Evolutionary conservation across 305 asterid species (phyloP).

Genomic region (Fraxinus albicans): DNA sequence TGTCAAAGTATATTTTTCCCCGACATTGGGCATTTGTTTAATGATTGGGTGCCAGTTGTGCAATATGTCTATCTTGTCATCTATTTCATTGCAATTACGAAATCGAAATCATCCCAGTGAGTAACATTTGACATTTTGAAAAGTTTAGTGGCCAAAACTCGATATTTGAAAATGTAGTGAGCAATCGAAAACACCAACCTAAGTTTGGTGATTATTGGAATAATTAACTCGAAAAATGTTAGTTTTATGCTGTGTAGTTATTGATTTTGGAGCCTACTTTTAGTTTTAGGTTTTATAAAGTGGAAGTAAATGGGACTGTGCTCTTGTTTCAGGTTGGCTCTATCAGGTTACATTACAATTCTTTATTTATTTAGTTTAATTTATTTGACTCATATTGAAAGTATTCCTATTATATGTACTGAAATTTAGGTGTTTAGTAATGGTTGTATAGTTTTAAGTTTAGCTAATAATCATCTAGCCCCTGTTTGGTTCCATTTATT

Average conservation of each 20-base stretch:
- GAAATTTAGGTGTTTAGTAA: background rate
- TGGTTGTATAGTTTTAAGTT: background rate
- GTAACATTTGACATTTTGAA: too few relatives aligned
- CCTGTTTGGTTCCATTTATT: too few relatives aligned
- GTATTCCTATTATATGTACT: background rate
- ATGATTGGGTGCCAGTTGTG: too few relatives aligned
- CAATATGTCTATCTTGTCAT: too few relatives aligned
- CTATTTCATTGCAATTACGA: too few relatives aligned
- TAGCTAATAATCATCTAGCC: background rate
- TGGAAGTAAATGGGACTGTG: slow-evolving; percentile 78
- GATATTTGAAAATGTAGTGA: too few relatives aligned
- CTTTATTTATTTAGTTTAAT: slow-evolving; percentile 15
- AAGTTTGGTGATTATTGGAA: too few relatives aligned
- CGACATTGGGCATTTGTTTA: too few relatives aligned
- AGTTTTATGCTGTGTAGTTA: background rate
- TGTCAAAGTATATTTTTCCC: too few relatives aligned
- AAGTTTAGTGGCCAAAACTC: too few relatives aligned
- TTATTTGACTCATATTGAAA: slow-evolving; percentile 7
- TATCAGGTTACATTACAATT: slow-evolving; percentile 63
- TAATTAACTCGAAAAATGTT: background rate
- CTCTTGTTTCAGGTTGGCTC: slow-evolving; percentile 97
- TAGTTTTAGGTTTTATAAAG: slow-evolving; percentile 77
- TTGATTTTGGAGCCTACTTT: slow-evolving; percentile 21
- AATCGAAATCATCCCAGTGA: too few relatives aligned
- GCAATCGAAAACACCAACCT: too few relatives aligned